Evolutionary conservation across 2,329 filamentous ascomycete species (phyloP), one percentile per base, ranked within the genome.

Genomic region (Elsinoe fawcettii): DNA sequence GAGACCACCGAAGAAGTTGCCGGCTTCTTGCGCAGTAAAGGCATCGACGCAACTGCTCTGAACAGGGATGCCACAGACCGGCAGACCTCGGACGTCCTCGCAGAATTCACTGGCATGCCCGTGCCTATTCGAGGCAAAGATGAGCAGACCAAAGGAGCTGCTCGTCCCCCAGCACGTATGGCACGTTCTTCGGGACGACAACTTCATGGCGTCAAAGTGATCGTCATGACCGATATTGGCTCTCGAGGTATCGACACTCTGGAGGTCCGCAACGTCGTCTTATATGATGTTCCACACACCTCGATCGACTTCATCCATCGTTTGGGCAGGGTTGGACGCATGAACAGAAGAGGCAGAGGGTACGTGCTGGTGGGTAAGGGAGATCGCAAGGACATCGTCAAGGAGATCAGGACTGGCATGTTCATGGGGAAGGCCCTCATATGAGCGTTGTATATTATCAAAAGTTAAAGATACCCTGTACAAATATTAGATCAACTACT

Each of bases 301-400:
- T 95, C 90, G 0, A 95, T 99, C 60, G 95, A 99, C 71, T 99
- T 99, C 66, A 96, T 99, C 66, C 95, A 99, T 72, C 86, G 95
- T 14, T 82, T 97, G 3, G 93, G 93, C 14, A 82, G 93, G 58
- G 90, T 93, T 1, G 93, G 93, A 0, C 82, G 93, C 32, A 97
- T 97, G 90, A 90, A 90, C 2, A 82, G 90, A 60, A 81, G 93
- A 69, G 93, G 93, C 14, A 80, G 91, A 57, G 93, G 90, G 18
- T 85, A 97, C 62, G 91, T 97, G 25, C 75, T 99, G 34, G 88
- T 96, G 1, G 92, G 91, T 60, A 92, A 88, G 70, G 82, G 90
- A 61, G 93, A 97, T 70, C 79, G 93, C 55, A 88, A 87, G 67
- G 92, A 97, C 71, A 82, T 97, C 27, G 90, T 97, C 32, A 84